phyloP scores from a whole-genome alignment of 768 basidiomycete genomes.

The Hericium alpestre region DNA sequence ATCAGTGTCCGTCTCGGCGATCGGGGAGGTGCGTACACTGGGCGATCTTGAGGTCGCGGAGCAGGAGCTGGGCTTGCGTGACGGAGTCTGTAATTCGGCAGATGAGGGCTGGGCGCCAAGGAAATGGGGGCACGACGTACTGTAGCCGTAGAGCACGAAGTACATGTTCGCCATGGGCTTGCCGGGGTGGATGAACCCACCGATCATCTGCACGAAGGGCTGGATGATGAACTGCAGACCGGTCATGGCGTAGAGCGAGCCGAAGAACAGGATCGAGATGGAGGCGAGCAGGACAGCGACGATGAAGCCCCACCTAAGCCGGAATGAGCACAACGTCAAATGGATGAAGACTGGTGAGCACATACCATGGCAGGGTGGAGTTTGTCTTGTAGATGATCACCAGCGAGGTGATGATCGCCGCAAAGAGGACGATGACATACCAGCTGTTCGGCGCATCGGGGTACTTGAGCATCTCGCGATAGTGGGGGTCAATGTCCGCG shows the following conservation, averaged over 20 bases:
- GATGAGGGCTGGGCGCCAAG: background rate
- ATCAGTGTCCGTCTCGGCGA: background rate
- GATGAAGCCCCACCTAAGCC: constrained; percentile 34
- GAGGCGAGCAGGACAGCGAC: constrained; percentile 32
- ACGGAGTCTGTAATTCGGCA: constrained; percentile 24
- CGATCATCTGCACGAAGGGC: constrained; percentile 40
- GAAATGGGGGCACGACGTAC: constrained; percentile 14
- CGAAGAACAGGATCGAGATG: constrained; percentile 37
- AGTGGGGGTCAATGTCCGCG: constrained; percentile 35
- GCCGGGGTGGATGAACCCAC: constrained; percentile 23
- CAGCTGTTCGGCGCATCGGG: constrained; percentile 23
- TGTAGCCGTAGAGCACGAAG: constrained; percentile 39
- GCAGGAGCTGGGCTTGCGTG: constrained; percentile 31
- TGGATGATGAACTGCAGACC: constrained; percentile 36
- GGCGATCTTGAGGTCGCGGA: constrained; percentile 39
- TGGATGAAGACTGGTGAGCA: background rate
- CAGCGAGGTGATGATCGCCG: constrained; percentile 24
- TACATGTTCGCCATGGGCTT: constrained; percentile 26
- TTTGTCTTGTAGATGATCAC: constrained; percentile 36
- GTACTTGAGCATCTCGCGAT: constrained; percentile 41
- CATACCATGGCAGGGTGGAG: constrained; percentile 38
- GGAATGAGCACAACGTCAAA: background rate
- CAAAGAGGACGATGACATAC: constrained; percentile 19
- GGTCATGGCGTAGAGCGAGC: constrained; percentile 34
- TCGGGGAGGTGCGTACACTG: constrained; percentile 21